These are phyloP conservation scores for Eimeria praecox DNA, from an alignment of 169 alveolate species.

Conservation along the genomic window DNA sequence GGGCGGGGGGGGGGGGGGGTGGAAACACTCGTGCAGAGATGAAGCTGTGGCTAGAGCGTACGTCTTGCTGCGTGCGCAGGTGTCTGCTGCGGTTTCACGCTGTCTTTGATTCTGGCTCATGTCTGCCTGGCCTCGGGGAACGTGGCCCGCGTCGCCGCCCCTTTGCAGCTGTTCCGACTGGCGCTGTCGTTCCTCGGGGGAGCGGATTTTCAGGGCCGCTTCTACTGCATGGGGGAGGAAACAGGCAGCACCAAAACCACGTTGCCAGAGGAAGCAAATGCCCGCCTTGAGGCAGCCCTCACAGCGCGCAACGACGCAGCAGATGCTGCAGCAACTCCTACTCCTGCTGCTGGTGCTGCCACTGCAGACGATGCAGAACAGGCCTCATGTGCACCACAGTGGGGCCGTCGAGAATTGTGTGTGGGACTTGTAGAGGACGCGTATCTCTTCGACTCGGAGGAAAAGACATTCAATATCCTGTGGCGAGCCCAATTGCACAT, in stretches of 20 bases:
- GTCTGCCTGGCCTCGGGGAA: constrained; percentile 49
- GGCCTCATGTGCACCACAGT: constrained; percentile 17
- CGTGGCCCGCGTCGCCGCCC: constrained; percentile 57
- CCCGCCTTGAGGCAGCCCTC: constrained; percentile 46
- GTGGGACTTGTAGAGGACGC: constrained; percentile 76
- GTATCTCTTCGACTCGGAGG: constrained; percentile 70
- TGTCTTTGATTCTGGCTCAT: constrained; percentile 72
- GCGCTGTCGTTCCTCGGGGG: constrained; percentile 65
- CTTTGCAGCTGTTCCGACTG: constrained; percentile 70
- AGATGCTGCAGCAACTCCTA: constrained; percentile 4
- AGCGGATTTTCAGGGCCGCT: constrained; percentile 45
- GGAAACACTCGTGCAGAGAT: too few relatives aligned
- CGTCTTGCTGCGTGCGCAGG: not conserved
- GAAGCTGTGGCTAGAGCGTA: not conserved
- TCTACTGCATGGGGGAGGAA: constrained; percentile 64
- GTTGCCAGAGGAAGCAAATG: constrained; percentile 3
- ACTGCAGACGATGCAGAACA: not conserved
- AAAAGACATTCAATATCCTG: constrained; percentile 58
- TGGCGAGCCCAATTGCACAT: constrained; percentile 78
- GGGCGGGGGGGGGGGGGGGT: too few relatives aligned
- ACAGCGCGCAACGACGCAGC: constrained; percentile 58
- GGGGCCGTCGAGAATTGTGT: constrained; percentile 50
- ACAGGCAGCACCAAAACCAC: not conserved
- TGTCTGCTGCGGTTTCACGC: constrained; percentile 69
- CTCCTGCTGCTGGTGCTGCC: constrained; percentile 26